phyloP scores from a whole-genome alignment of 208 protist species.

The Phytomonas francai region DNA sequence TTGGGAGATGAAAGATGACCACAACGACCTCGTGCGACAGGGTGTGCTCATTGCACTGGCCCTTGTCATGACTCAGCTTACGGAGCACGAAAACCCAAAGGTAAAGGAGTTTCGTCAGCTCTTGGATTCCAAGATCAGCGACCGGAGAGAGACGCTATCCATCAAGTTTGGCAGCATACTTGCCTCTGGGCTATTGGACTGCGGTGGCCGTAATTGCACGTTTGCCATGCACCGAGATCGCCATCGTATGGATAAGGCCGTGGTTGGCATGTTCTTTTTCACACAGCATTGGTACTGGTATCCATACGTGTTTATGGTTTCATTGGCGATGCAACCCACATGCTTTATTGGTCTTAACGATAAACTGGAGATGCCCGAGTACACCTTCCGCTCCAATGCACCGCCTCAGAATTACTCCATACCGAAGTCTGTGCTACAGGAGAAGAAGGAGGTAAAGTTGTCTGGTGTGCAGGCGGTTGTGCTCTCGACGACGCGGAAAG shows the following conservation, averaged over 20 bases:
- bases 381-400: constrained; percentile 87
- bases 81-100: constrained; percentile 80
- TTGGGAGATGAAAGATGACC: constrained; percentile 91
- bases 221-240: constrained; percentile 92
- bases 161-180: constrained; percentile 97
- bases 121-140: constrained; percentile 57
- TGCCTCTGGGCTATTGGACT: constrained; percentile 96
- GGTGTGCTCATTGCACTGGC: constrained; percentile 94
- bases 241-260: constrained; percentile 91
- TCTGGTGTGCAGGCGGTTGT: constrained; percentile 57
- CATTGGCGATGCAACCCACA: constrained; percentile 95
- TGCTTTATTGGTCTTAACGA: constrained; percentile 97
- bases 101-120: constrained; percentile 85
- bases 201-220: constrained; percentile 96
- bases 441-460: constrained; percentile 82
- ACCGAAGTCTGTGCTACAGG: constrained; percentile 74
- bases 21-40: constrained; percentile 97
- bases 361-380: constrained; percentile 94
- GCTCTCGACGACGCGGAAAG: constrained; percentile 82
- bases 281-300: constrained; percentile 99
- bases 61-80: constrained; percentile 95
- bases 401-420: constrained; percentile 91
- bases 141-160: constrained; percentile 94
- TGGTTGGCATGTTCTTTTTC: constrained; percentile 97
- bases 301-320: constrained; percentile 96